phyloP scores from a whole-genome alignment of 208 protist genomes.

The Trypanosoma rangeli region DNA sequence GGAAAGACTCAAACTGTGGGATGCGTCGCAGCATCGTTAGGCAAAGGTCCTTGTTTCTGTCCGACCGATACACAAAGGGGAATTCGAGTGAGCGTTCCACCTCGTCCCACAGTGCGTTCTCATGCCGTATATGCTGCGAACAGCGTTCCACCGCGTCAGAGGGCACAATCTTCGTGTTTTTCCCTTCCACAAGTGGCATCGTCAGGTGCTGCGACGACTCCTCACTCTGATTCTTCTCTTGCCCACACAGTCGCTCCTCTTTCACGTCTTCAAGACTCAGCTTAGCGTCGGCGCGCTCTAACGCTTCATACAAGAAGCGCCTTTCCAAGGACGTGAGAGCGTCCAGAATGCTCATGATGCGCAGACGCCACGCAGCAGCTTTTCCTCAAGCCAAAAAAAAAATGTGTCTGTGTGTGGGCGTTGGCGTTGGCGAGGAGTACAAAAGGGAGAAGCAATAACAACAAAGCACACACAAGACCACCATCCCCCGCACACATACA shows the following conservation, averaged over 20 bases:
- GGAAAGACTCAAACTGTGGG: conserved; percentile 36
- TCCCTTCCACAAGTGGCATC: background rate
- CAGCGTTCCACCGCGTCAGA: conserved; percentile 7
- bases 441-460: too few species aligned
- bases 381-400: background rate
- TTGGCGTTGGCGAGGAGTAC: background rate
- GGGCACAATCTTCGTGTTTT: background rate
- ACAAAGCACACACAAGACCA: too few species aligned
- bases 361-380: background rate
- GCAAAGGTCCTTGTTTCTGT: conserved; percentile 42
- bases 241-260: background rate
- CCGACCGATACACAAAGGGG: conserved; percentile 55
- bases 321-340: conserved; percentile 16
- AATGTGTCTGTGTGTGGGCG: background rate
- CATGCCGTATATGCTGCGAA: conserved; percentile 10
- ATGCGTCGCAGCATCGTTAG: conserved; percentile 50
- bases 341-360: conserved; percentile 21
- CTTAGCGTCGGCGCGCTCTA: conserved; percentile 6
- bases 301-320: conserved; percentile 18
- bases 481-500: too few species aligned
- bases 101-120: conserved; percentile 37
- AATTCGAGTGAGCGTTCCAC: conserved; percentile 57
- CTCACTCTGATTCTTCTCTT: background rate
- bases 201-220: background rate
- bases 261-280: background rate